A percentile compares a stretch with the other conserved stretches of the same genome.
Evolutionary conservation across 2,329 filamentous ascomycete species (phyloP).

Genomic region (Trichoderma citrinoviride): DNA sequence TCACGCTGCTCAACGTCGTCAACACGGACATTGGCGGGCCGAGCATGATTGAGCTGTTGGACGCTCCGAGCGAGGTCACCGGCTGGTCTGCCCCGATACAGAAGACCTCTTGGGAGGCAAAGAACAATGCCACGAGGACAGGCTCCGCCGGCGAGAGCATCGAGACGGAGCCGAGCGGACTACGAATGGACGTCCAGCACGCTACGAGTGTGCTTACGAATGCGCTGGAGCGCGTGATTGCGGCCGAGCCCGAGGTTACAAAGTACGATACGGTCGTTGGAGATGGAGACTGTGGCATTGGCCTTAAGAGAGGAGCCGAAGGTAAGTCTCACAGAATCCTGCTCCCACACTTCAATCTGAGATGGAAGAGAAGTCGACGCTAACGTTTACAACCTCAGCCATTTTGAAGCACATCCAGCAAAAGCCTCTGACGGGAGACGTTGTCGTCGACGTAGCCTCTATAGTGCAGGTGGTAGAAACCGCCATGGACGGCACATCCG

Average conservation of each 20-base stretch:
- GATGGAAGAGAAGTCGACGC: not conserved
- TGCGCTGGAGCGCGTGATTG: conserved; percentile 61
- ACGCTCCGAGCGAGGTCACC: conserved; percentile 65
- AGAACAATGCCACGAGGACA: conserved; percentile 48
- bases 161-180: conserved; percentile 44
- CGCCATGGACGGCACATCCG: conserved; percentile 61
- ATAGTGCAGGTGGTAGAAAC: conserved; percentile 56
- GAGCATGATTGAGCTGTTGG: conserved; percentile 66
- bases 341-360: not conserved
- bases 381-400: conserved; percentile 39
- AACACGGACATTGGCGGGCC: conserved; percentile 57
- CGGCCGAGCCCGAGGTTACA: conserved; percentile 68
- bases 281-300: conserved; percentile 86
- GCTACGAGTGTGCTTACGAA: conserved; percentile 53
- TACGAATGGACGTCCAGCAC: conserved; percentile 51
- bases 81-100: conserved; percentile 67
- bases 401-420: conserved; percentile 50
- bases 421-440: conserved; percentile 49
- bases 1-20: conserved; percentile 65
- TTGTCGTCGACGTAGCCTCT: conserved; percentile 50
- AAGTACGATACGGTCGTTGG: conserved; percentile 79
- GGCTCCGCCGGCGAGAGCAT: conserved; percentile 35
- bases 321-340: conserved; percentile 40
- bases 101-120: conserved; percentile 61
- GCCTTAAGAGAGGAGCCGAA: conserved; percentile 83